These are phyloP conservation scores for Laguncularia racemosa DNA, from an alignment of 345 rosid genomes.

Conservation along the genomic window DNA sequence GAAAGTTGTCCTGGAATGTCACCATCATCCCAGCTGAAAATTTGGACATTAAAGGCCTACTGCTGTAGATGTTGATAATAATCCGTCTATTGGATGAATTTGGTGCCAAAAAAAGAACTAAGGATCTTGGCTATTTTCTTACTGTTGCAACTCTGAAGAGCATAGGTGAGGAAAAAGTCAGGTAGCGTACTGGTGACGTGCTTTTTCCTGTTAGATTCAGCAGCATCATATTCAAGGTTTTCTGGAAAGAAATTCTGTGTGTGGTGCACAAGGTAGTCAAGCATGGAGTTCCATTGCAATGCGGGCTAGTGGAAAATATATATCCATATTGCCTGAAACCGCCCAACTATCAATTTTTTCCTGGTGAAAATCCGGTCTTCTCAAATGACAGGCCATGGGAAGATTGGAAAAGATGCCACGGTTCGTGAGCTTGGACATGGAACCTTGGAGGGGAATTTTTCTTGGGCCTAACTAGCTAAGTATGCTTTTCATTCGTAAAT, in stretches of 20 bases:
- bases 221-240: conserved; percentile 68
- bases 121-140: conserved; percentile 57
- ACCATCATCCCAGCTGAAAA: conserved; percentile 52
- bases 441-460: conserved; percentile 61
- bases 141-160: conserved; percentile 52
- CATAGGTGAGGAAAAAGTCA: conserved; percentile 61
- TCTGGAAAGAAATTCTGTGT: conserved; percentile 57
- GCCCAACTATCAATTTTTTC: conserved; percentile 47
- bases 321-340: conserved; percentile 44
- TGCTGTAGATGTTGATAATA: conserved; percentile 53
- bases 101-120: conserved; percentile 51
- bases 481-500: no score
- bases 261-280: conserved; percentile 53
- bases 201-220: conserved; percentile 58
- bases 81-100: conserved; percentile 50
- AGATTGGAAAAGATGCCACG: conserved; percentile 40
- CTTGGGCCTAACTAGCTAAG: conserved; percentile 25
- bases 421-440: conserved; percentile 55
- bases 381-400: conserved; percentile 40
- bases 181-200: conserved; percentile 53
- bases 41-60: conserved; percentile 51
- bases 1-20: conserved; percentile 62
- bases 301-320: conserved; percentile 53
- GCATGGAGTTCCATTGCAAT: conserved; percentile 65
- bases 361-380: conserved; percentile 63